Base-by-base conservation (phyloP, 2,329 filamentous ascomycete genomes). In the Venturiaceae sp. region DNA sequence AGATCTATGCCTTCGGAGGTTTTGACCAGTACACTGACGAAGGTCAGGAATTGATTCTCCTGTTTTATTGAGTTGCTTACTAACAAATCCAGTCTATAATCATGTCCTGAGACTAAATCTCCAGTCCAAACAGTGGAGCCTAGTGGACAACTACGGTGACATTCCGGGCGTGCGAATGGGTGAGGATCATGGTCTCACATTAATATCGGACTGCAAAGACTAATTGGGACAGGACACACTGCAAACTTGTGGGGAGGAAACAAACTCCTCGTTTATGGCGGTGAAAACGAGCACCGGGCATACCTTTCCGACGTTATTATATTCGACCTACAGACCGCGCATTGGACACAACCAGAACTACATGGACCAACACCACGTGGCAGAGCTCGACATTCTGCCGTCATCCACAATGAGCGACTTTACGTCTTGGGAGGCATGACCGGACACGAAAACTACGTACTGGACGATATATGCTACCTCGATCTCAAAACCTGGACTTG, bases 11-110 rank as follows among this genome's bases (percentile, higher is more conserved):
- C 11, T 99, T 99, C 77, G 94, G 94, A 46, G 94, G 94, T 19
- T 99, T 99, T 68, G 94, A 99, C 69, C 92, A 97, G 73, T 97
- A 96, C 70, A 99, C 94, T 0, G 94, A 99, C 71, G 94, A 99
- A 77, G 89, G 81, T 81, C 62, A 47, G 64, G 61, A 13, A 46
- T 21, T 28, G 23, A 39, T 58, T 26, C n/a, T n/a, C n/a, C n/a
- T n/a, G n/a, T n/a, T n/a, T n/a, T n/a, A n/a, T n/a, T n/a, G n/a
- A n/a, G n/a, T n/a, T n/a, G n/a, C 23, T 34, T 32, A 54, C 33
- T 32, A 32, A 3, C 32, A 33, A n/a, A n/a, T n/a, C n/a, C n/a
- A 83, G 86, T 99, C 19, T 99, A 99, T 75, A 99, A 99, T 69
- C 94, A 99, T 75, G 94, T 99, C 44, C 79, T 99, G 63, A 86